phyloP scores from a whole-genome alignment of 805 yeast species.

The Kodamaea neixiangensis region DNA sequence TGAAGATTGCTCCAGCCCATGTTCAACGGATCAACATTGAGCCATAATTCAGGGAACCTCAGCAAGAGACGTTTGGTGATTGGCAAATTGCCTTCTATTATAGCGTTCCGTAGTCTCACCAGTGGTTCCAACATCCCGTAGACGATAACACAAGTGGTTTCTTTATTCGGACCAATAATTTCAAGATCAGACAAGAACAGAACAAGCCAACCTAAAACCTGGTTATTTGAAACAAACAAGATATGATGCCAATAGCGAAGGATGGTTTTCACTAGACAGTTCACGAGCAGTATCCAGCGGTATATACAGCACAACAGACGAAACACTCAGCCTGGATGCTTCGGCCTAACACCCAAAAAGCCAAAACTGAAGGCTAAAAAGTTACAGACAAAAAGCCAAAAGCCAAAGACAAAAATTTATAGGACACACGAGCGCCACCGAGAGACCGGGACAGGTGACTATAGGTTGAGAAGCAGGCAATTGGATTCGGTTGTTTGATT shows the following conservation, averaged over 20 bases:
- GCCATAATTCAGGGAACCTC: slow-evolving; percentile 67
- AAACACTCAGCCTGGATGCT: too few species aligned
- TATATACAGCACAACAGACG: too few species aligned
- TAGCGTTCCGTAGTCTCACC: slow-evolving; percentile 65
- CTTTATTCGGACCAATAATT: background rate
- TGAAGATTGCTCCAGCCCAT: slow-evolving; percentile 86
- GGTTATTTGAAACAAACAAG: too few species aligned
- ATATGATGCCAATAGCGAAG: too few species aligned
- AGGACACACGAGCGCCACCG: background rate
- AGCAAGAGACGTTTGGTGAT: slow-evolving; percentile 66
- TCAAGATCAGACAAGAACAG: too few species aligned
- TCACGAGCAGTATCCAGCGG: too few species aligned
- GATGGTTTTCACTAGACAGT: too few species aligned
- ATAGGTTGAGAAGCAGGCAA: background rate
- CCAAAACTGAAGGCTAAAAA: background rate
- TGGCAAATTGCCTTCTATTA: slow-evolving; percentile 59
- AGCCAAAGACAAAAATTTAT: background rate
- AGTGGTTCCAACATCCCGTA: slow-evolving; percentile 59
- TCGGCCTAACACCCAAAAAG: too few species aligned
- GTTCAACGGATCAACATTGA: slow-evolving; percentile 59
- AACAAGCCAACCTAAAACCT: too few species aligned
- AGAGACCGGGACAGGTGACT: background rate
- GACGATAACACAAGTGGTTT: background rate
- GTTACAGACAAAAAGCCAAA: background rate
- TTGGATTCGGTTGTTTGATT: background rate